These are phyloP conservation scores for Penicillium cataractarum DNA, from an alignment of 495 filamentous ascomycete species.

Conservation along the genomic window DNA sequence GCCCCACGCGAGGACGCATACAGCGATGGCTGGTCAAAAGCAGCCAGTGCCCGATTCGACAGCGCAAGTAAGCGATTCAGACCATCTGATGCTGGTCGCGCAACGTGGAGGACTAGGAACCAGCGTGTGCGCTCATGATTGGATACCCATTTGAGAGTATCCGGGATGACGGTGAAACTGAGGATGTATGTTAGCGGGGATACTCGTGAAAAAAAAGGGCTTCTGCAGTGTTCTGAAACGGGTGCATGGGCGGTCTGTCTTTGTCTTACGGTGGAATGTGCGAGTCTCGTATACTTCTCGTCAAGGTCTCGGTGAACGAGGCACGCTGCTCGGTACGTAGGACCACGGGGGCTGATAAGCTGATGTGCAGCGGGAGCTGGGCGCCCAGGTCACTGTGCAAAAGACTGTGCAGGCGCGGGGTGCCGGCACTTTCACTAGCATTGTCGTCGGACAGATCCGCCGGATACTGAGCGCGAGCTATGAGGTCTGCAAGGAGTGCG, in stretches of 20 bases:
- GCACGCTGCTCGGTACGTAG: conserved; percentile 68
- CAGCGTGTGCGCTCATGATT: conserved; percentile 78
- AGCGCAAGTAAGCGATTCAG: conserved; percentile 65
- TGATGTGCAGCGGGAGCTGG: conserved; percentile 86
- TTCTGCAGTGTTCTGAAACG: too few relatives aligned
- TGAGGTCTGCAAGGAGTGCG: conserved; percentile 53
- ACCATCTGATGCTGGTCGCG: conserved; percentile 50
- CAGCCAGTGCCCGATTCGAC: conserved; percentile 63
- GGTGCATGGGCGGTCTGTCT: conserved; percentile 15
- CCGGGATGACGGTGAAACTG: conserved; percentile 56
- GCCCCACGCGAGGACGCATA: conserved; percentile 47
- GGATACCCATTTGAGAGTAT: conserved; percentile 64
- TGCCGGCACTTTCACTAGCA: not conserved
- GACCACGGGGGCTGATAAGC: conserved; percentile 75
- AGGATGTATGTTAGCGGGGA: conserved; percentile 5
- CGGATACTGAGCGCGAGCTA: conserved; percentile 42
- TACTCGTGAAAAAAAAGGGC: not conserved
- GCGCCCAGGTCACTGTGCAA: conserved; percentile 75
- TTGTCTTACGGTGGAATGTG: conserved; percentile 50
- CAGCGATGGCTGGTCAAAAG: conserved; percentile 71
- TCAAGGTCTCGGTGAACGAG: conserved; percentile 54
- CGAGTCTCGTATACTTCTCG: conserved; percentile 40
- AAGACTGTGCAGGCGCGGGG: conserved; percentile 54
- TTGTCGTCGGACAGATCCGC: conserved; percentile 6
- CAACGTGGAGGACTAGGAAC: conserved; percentile 77